Conservation (phyloP, 352 stramenopile genomes). For the Phytophthora ohioensis region DNA sequence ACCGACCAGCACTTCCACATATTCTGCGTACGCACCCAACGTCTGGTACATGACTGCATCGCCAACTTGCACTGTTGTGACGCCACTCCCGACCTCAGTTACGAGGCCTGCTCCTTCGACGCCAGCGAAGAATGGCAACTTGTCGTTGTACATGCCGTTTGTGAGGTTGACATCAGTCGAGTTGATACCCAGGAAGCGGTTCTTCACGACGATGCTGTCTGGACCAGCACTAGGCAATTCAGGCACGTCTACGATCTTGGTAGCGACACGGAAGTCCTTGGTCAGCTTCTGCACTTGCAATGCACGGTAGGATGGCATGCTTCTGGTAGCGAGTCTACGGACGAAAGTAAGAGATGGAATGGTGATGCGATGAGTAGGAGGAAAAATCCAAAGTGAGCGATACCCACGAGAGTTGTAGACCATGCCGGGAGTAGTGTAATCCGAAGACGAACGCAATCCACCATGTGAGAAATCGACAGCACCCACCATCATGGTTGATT, state of each 20-base stretch:
- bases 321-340: slow-evolving; percentile 6
- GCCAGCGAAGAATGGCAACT: slow-evolving; percentile 50
- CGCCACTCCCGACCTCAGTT: slow-evolving; percentile 34
- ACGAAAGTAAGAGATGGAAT: background rate
- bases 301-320: slow-evolving; percentile 39
- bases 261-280: slow-evolving; percentile 53
- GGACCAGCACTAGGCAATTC: slow-evolving; percentile 35
- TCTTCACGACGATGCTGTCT: slow-evolving; percentile 49
- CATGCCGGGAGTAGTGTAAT: slow-evolving; percentile 15
- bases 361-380: slow-evolving; percentile 12
- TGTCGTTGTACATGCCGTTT: slow-evolving; percentile 51
- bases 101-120: slow-evolving; percentile 53
- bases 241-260: slow-evolving; percentile 40
- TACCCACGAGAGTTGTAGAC: background rate
- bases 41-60: slow-evolving; percentile 47
- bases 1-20: slow-evolving; percentile 43
- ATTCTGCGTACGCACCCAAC: slow-evolving; percentile 61
- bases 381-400: slow-evolving; percentile 23
- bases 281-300: slow-evolving; percentile 45
- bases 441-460: slow-evolving; percentile 12
- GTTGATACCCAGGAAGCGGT: slow-evolving; percentile 59
- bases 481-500: slow-evolving; percentile 29
- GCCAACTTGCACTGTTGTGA: slow-evolving; percentile 37
- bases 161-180: slow-evolving; percentile 64
- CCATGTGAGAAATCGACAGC: slow-evolving; percentile 3